Base-by-base conservation (phyloP, 306 rosid genomes). In the Rubus idaeus region DNA sequence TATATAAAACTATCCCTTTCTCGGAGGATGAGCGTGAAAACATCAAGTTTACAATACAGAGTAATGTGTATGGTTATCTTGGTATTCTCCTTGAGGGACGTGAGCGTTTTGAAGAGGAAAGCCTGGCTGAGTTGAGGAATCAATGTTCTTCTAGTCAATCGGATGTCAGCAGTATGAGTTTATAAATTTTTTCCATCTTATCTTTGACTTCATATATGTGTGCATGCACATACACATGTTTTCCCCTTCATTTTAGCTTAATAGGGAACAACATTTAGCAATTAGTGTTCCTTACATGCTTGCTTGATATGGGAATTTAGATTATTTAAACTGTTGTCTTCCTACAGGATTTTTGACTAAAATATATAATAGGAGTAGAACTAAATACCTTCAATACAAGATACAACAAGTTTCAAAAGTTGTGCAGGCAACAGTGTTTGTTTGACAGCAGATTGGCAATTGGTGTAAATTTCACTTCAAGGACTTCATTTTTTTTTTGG, bases 11-110 rank as follows among this genome's bases (percentile, higher is more conserved):
- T 61, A 70, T 78, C 75, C 97, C 99, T 21, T 96, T 96, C 90
- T 81, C 97, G 18, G 87, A 86, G 80, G 94, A 96, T 50, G 99
- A 96, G 84, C 92, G 84, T 64, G 96, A 89, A 85, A 88, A 74
- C 80, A 96, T 96, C 70, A 96, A 92, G 82, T 78, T 88, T 82
- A 89, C 85, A 77, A 96, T 96, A 82, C 99, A 92, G 83, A 92
- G 89, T 82, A 92, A 92, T 73, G 92, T 89, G 56, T 96, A 92
- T 58, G 88, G 97, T 62, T 96, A 96, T 88, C 91, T 96, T 82
- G 99, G 98, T 75, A 83, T 89, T 77, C 93, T 96, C 58, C 96
- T 96, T 78, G 99, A 96, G 85, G 99, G 99, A 4, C 98, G 99
- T 58, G 99, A 96, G 87, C 96, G 85, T 57, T 96, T 92, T 80